A percentile compares a stretch with the other conserved stretches of the same genome.
Evolutionary conservation across 2,329 filamentous ascomycete genomes (phyloP).

Genomic region (Microdochium bolleyi): DNA sequence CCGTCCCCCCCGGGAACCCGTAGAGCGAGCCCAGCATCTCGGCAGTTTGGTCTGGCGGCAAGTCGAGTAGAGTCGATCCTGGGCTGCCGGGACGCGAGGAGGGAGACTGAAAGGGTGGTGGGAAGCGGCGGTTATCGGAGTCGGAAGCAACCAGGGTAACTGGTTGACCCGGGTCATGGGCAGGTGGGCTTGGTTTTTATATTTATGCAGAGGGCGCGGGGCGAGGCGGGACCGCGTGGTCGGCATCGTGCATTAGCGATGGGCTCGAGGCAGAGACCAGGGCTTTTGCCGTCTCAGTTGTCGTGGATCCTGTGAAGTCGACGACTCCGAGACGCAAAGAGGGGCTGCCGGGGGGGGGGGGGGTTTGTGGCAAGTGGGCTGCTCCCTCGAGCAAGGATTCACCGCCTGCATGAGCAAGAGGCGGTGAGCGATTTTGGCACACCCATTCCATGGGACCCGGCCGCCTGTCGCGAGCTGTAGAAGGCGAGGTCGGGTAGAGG

Average conservation of each 20-base stretch:
- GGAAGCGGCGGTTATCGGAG: not conserved
- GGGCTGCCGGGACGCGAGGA: not conserved
- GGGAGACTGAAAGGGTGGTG: not conserved
- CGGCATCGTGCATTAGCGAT: slow-evolving; percentile 1
- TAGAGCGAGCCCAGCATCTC: not conserved
- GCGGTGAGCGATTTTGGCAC: not conserved
- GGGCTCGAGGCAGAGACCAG: not conserved
- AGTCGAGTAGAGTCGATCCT: not conserved
- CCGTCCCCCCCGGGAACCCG: not conserved
- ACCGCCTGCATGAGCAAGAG: not conserved
- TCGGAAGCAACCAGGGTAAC: not conserved
- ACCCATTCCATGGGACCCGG: not conserved
- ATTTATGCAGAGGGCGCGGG: not conserved
- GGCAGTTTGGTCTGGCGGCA: not conserved
- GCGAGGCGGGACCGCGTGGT: not conserved
- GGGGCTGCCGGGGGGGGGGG: not conserved
- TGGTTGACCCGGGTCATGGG: not conserved
- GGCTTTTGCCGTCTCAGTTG: not conserved
- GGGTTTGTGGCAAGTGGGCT: not conserved
- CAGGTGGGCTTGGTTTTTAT: not conserved
- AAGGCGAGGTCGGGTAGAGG: not conserved
- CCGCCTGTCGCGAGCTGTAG: not conserved
- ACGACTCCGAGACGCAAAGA: not conserved
- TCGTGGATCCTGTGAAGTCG: not conserved
- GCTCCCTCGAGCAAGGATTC: not conserved